Evolutionary conservation across 495 filamentous ascomycete species (phyloP).

Genomic region (Schizothecium vesticola): DNA sequence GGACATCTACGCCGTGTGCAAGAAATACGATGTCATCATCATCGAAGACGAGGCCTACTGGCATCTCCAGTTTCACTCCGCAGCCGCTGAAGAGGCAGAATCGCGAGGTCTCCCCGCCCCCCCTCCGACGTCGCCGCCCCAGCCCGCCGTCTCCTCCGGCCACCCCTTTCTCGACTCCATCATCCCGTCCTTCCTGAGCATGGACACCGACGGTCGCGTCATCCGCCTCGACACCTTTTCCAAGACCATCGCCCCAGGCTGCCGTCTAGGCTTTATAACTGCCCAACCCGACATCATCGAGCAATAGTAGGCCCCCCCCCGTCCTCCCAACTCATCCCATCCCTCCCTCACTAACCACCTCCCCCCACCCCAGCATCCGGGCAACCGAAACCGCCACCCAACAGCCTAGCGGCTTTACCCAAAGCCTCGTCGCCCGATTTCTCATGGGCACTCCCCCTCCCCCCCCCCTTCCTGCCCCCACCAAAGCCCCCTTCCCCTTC

Average conservation of each 20-base stretch:
- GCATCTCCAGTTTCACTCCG: conserved; percentile 84
- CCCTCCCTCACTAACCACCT: too few species aligned
- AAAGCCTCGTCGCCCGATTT: conserved; percentile 70
- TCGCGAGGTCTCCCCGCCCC: conserved; percentile 23
- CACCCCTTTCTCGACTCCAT: conserved; percentile 78
- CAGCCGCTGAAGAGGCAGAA: conserved; percentile 47
- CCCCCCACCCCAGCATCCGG: conserved; percentile 27
- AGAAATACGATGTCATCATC: conserved; percentile 83
- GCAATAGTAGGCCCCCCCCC: conserved; percentile 38
- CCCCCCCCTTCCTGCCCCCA: conserved; percentile 40
- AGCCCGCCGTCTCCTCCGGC: conserved; percentile 54
- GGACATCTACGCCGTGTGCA: conserved; percentile 75
- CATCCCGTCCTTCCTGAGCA: conserved; percentile 63
- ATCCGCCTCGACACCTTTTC: conserved; percentile 78
- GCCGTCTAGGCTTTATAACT: conserved; percentile 79
- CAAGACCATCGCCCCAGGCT: conserved; percentile 77
- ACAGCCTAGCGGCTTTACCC: conserved; percentile 83
- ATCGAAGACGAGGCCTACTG: conserved; percentile 96
- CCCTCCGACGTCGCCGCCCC: neutral
- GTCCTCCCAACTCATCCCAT: too few species aligned
- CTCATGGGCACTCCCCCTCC: conserved; percentile 55
- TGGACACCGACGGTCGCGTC: conserved; percentile 83
- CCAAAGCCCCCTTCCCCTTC: conserved; percentile 15
- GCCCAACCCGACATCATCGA: conserved; percentile 73
- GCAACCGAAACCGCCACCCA: conserved; percentile 71